phyloP scores from a whole-genome alignment of 2,329 filamentous ascomycete genomes.

The Alternaria sp. region DNA sequence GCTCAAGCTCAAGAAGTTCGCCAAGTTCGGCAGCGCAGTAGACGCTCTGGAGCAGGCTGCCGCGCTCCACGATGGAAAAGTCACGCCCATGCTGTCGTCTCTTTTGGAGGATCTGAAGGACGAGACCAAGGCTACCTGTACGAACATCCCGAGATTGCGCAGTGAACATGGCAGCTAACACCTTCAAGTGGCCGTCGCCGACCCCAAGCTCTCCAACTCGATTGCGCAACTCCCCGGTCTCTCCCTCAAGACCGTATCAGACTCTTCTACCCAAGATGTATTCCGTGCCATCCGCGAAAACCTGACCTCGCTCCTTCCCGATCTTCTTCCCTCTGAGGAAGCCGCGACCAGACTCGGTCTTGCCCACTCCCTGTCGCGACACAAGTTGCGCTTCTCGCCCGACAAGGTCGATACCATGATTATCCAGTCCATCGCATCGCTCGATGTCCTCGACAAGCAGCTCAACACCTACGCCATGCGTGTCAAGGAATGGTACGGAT shows the following conservation, averaged over 20 bases:
- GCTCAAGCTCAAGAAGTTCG: slow-evolving; percentile 95
- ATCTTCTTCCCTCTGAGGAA: slow-evolving; percentile 82
- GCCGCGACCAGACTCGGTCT: slow-evolving; percentile 95
- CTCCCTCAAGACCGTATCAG: slow-evolving; percentile 81
- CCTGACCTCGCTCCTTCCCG: slow-evolving; percentile 87
- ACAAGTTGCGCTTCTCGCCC: slow-evolving; percentile 98
- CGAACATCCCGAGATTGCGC: slow-evolving; percentile 1
- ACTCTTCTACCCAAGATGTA: slow-evolving; percentile 82
- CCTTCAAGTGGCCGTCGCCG: slow-evolving; percentile 75
- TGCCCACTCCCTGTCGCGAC: slow-evolving; percentile 87
- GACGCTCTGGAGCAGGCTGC: slow-evolving; percentile 85
- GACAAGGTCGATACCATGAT: slow-evolving; percentile 99
- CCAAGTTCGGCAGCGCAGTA: slow-evolving; percentile 94
- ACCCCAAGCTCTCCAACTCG: slow-evolving; percentile 86
- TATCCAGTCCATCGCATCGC: slow-evolving; percentile 85
- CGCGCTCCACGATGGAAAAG: slow-evolving; percentile 85
- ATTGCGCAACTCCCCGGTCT: slow-evolving; percentile 92
- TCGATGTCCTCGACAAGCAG: slow-evolving; percentile 98
- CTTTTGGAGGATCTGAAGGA: slow-evolving; percentile 91
- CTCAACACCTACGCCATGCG: slow-evolving; percentile 98
- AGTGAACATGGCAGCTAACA: slow-evolving; percentile 18
- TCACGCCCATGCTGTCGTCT: slow-evolving; percentile 81
- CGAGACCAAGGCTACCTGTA: slow-evolving; percentile 88
- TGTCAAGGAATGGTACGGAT: slow-evolving; percentile 99
- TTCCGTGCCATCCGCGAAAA: slow-evolving; percentile 95